phyloP scores from a whole-genome alignment of 345 rosid genomes.

The Citropsis articulata region DNA sequence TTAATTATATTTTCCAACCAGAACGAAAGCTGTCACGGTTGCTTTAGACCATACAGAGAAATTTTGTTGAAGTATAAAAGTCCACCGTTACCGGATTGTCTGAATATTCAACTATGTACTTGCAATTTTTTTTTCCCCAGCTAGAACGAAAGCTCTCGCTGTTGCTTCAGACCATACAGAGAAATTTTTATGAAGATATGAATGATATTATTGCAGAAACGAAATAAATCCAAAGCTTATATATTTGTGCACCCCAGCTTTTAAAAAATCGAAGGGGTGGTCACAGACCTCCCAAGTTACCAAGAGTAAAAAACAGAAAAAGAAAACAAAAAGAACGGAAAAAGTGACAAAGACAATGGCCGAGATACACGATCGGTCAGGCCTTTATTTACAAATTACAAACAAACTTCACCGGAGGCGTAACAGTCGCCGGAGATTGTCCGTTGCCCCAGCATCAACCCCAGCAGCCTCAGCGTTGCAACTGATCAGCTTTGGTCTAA shows the following conservation, averaged over 20 bases:
- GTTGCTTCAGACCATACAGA: not conserved
- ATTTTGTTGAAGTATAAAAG: not conserved
- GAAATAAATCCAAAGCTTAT: not conserved
- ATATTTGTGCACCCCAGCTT: constrained; percentile 20
- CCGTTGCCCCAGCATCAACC: constrained; percentile 54
- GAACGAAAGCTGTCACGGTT: not conserved
- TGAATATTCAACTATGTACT: too few species aligned
- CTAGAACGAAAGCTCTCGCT: not conserved
- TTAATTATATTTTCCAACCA: not conserved
- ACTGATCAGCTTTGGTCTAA: constrained; percentile 44
- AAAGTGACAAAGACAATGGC: constrained; percentile 11
- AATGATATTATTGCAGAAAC: not conserved
- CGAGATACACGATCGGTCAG: constrained; percentile 12
- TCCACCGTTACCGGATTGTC: too few species aligned
- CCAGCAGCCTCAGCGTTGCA: constrained; percentile 57
- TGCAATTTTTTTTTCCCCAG: not conserved
- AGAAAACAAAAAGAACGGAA: not conserved
- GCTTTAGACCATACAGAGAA: too few species aligned
- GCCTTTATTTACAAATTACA: constrained; percentile 22
- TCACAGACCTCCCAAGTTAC: constrained; percentile 1
- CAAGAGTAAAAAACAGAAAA: not conserved
- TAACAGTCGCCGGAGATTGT: constrained; percentile 58
- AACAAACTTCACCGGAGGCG: constrained; percentile 50
- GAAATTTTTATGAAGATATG: not conserved
- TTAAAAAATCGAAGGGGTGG: constrained; percentile 31